phyloP scores from a whole-genome alignment of 2,329 filamentous ascomycete genomes.

The Thyridium curvatum region DNA sequence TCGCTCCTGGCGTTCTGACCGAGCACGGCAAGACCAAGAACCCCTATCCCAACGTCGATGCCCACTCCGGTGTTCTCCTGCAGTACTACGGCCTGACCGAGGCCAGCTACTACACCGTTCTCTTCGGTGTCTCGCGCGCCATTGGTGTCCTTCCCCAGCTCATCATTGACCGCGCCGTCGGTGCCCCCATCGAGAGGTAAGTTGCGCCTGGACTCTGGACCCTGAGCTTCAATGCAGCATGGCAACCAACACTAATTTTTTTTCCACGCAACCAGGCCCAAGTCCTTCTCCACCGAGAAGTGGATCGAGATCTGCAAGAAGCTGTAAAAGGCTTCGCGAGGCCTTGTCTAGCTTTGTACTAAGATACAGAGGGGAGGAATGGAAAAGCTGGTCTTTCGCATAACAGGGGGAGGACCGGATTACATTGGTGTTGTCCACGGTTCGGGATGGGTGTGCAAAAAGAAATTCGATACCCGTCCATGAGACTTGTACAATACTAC shows the following conservation, averaged over 20 bases:
- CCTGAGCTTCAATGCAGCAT: background rate
- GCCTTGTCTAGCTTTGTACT: background rate
- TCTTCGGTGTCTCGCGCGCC: conserved; percentile 97
- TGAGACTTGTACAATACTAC: conserved; percentile 14
- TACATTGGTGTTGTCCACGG: conserved; percentile 10
- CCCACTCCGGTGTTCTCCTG: conserved; percentile 89
- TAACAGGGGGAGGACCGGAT: background rate
- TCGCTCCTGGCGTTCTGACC: conserved; percentile 92
- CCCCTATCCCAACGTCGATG: conserved; percentile 95
- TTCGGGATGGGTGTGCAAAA: conserved; percentile 10
- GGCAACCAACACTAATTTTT: background rate
- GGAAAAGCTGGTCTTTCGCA: background rate
- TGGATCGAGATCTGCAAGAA: conserved; percentile 92
- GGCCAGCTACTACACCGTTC: conserved; percentile 99
- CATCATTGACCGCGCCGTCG: conserved; percentile 97
- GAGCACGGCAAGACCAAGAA: conserved; percentile 99
- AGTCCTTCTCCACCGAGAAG: conserved; percentile 97
- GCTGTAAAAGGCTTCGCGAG: conserved; percentile 54
- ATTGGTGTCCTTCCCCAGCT: conserved; percentile 98
- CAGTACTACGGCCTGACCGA: conserved; percentile 99
- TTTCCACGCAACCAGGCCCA: conserved; percentile 47
- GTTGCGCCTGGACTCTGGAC: conserved; percentile 4
- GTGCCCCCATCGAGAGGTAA: conserved; percentile 87
- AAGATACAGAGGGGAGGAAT: conserved; percentile 6
- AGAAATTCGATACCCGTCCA: conserved; percentile 12